These are phyloP conservation scores for Halophytophthora batemanensis DNA, from an alignment of 352 stramenopile genomes.

Conservation along the genomic window DNA sequence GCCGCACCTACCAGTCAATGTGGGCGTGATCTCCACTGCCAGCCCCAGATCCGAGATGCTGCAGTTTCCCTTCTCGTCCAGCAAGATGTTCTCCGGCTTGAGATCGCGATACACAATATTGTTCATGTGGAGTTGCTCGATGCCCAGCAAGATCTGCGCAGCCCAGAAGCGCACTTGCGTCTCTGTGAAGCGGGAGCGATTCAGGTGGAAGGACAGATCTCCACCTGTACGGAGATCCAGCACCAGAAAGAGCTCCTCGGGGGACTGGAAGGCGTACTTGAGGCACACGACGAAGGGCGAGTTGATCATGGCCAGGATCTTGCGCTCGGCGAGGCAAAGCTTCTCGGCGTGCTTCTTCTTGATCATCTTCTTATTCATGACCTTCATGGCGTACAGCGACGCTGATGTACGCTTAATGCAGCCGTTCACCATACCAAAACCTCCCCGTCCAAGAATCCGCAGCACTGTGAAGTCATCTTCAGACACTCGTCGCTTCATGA, in stretches of 20 bases:
- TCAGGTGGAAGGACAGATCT: conserved; percentile 89
- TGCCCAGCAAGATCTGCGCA: conserved; percentile 66
- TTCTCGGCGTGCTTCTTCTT: conserved; percentile 92
- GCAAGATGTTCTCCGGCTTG: conserved; percentile 88
- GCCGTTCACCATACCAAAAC: conserved; percentile 96
- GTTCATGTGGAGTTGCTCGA: conserved; percentile 87
- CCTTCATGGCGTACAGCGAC: conserved; percentile 83
- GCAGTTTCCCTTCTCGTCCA: conserved; percentile 94
- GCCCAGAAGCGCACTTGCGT: conserved; percentile 79
- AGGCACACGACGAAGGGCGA: conserved; percentile 95
- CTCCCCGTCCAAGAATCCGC: conserved; percentile 92
- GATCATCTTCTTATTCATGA: conserved; percentile 88
- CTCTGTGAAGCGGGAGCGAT: conserved; percentile 68
- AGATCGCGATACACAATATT: conserved; percentile 90
- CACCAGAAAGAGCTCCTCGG: conserved; percentile 95
- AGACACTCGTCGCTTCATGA: conserved; percentile 86
- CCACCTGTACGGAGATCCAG: conserved; percentile 97
- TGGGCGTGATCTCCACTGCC: conserved; percentile 92
- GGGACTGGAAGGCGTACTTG: conserved; percentile 95
- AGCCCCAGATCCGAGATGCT: conserved; percentile 96
- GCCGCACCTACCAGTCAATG: conserved; percentile 66
- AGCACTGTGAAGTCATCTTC: conserved; percentile 97
- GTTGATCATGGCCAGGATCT: conserved; percentile 71
- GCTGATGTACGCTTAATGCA: conserved; percentile 94
- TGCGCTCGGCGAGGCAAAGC: conserved; percentile 70